Evolutionary conservation across 352 stramenopile species (phyloP), one percentile per base, ranked within the genome.

Genomic region (Globisporangium cylindrosporum): DNA sequence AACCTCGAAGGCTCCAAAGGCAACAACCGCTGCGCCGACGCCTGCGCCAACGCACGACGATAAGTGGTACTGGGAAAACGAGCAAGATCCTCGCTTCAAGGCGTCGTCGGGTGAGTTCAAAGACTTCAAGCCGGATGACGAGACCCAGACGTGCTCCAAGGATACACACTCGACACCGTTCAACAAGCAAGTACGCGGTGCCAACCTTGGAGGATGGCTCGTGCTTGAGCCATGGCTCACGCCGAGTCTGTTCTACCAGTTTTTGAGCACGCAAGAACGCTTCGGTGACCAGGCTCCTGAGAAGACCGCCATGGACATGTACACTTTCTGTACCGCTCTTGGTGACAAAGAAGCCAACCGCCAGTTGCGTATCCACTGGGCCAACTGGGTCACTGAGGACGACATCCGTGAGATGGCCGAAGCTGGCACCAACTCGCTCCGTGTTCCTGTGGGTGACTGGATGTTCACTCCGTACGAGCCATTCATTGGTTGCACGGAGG

Each of bases 171-270:
- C 84, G 27, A 91, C 79, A 41, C 84, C 82, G 12, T 96, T 90
- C 71, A 95, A 92, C 75, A 76, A 66, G 49, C 85, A 96, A 67
- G 75, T 98, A 57, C 91, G 93, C 53, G 94, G 94, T 18, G 93
- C 93, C 38, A 98, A 98, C 71, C 81, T 99, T 10, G 96, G 94
- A 36, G 94, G 95, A 22, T 98, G 91, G 91, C 88, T 99, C 74
- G 96, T 99, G 24, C 80, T 99, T 27, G 96, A 99, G 76, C 94
- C 93, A 14, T 99, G 94, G 94, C 96, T 99, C 72, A 98, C 94
- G 27, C 97, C 96, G 29, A 91, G 80, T 62, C 73, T 99, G 34
- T 99, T 98, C 77, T 98, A 98, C 77, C 95, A 99, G 72, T 98
- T 98, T 78, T 67, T 98, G 15, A 84, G 87, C 51, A 92, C 81